Base-by-base conservation (phyloP, 345 rosid species). In the Moricandia moricandioides region DNA sequence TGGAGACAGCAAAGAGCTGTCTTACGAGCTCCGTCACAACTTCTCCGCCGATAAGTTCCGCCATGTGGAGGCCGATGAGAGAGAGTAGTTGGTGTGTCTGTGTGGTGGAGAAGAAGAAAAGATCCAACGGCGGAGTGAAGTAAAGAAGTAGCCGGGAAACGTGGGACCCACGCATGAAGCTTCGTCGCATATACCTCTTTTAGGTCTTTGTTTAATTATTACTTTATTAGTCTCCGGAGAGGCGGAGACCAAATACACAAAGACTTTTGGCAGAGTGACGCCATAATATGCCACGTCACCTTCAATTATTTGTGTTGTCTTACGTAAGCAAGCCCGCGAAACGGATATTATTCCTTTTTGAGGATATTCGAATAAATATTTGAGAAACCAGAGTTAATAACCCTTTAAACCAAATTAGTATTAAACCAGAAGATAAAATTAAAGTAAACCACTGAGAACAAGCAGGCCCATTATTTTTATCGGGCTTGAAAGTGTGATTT, bases 41-140 rank as follows among this genome's bases (percentile, higher is more conserved):
- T 81, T 88, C 97, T 7, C 89, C 89, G 60, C 78, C 79, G 72
- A 94, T 73, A 6, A 88, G 68, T 40, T 89, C 93, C 5, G 83
- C 83, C 66, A 74, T 92, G 84, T 81, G 7, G 1, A 18, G 4
- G 56, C 39, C 6, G 7, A 2, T 2, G 34, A 7, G 4, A 13
- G 26, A 9, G 8, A 61, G 61, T 27, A 2, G 54, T 57, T 57
- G 63, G 51, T 45, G 51, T 45, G 51, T 45, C 16, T 29, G 21
- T 43, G 16, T 13, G 52, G 18, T 26, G 58, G 10, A 40, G 7
- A 45, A 39, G 54, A 43, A 43, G 70, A 33, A 7, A 10, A 31
- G 27, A 9, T 14, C 7, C 0, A 11, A 65, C 8, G 33, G 37
- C 10, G 10, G 8, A 62, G 71, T 34, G 75, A 39, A 70, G 67